Percentiles rank a stretch among this genome's conserved stretches.
Evolutionary conservation across 495 filamentous ascomycete species (phyloP).

Genomic region (Penicillium lividum): DNA sequence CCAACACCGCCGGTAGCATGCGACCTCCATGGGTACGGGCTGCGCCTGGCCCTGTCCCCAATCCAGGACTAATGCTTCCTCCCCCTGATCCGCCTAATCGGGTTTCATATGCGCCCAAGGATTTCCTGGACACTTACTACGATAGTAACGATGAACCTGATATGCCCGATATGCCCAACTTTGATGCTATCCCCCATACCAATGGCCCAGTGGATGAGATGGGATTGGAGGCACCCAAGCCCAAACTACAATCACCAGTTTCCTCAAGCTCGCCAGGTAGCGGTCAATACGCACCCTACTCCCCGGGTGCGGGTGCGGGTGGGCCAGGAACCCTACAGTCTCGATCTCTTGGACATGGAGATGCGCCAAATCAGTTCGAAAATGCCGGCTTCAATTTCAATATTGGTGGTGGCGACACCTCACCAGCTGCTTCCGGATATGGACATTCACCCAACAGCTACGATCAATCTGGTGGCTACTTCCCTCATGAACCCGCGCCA

Average conservation of each 20-base stretch:
- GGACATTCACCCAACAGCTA: slow-evolving; percentile 29
- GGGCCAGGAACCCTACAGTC: slow-evolving; percentile 47
- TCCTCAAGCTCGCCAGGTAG: slow-evolving; percentile 21
- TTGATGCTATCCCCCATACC: slow-evolving; percentile 60
- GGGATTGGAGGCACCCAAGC: slow-evolving; percentile 40
- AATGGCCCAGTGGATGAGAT: slow-evolving; percentile 52
- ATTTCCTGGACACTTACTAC: slow-evolving; percentile 45
- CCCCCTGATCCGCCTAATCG: slow-evolving; percentile 24
- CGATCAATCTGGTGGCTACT: slow-evolving; percentile 19
- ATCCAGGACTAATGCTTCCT: slow-evolving; percentile 20
- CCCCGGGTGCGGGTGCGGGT: slow-evolving; percentile 25
- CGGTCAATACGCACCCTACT: slow-evolving; percentile 38
- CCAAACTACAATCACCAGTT: slow-evolving; percentile 22
- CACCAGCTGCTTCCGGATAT: slow-evolving; percentile 38
- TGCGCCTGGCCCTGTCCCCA: slow-evolving; percentile 6
- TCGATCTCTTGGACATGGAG: slow-evolving; percentile 56
- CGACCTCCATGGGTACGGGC: slow-evolving; percentile 17
- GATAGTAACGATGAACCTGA: slow-evolving; percentile 48
- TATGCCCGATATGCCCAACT: slow-evolving; percentile 77
- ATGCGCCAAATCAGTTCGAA: slow-evolving; percentile 53
- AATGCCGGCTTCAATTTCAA: slow-evolving; percentile 64
- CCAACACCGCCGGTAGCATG: slow-evolving; percentile 30
- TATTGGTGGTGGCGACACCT: slow-evolving; percentile 60
- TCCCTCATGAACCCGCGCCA: slow-evolving; percentile 1
- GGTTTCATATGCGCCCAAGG: slow-evolving; percentile 33